Evolutionary conservation across 176 grass and related monocot species (phyloP), one percentile per base, ranked within the genome.

Genomic region (Poa annua): DNA sequence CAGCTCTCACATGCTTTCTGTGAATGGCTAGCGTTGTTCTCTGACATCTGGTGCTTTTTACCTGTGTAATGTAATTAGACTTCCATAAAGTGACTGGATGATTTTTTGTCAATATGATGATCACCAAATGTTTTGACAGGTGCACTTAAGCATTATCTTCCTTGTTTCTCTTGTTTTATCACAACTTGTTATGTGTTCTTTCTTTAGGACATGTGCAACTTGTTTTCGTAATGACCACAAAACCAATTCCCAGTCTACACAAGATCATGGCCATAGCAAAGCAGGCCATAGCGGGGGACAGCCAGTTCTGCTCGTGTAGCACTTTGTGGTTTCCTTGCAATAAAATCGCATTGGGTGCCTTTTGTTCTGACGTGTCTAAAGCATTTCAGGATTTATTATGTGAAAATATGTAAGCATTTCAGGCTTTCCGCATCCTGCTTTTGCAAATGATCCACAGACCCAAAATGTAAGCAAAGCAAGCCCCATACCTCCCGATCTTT

Each of bases 1-100:
- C 22, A 39, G 10, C 36, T 66, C 21, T 90, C 80, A 84, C 84
- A 70, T 80, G 88, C 39, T 75, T 79, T 76, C 32, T 61, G 51
- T 83, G 88, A 80, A 39, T 61, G 74, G 29, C 39, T 9, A 74
- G 66, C 39, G 4, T 15, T 60, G 41, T 42, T 71, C 45, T 47
- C 79, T 52, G 36, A 62, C 73, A 57, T 16, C 21, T 83, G 11
- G 26, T 74, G 32, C 80, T 50, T 86, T 66, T 3, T 15, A n/a
- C 80, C 66, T 49, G 84, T 79, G 66, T 50, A 74, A 50, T 75
- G 66, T 74, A 74, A 50, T 68, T 68, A 50, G 61, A 16, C 19
- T 70, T 61, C 4, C 29, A 51, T 70, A 66, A 86, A 86, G 88
- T 44, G 14, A 41, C 16, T 59, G 39, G 57, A 8, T 61, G 73